Percentiles rank a stretch among this genome's conserved stretches.
Evolutionary conservation across 129 eudicot species (phyloP).

Genomic region (Saussurea involucrata): DNA sequence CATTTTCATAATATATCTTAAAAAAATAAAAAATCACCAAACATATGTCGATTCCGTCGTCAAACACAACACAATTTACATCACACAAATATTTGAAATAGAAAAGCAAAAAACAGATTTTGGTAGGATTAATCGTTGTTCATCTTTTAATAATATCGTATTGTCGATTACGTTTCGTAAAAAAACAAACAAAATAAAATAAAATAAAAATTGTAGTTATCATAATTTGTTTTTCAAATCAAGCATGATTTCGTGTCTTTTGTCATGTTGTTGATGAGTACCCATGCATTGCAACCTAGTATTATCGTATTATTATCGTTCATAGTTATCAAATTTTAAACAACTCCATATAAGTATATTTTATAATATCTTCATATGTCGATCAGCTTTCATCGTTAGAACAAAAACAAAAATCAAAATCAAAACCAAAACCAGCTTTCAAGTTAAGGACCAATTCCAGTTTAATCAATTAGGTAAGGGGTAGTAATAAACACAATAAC

Average conservation of each 20-base stretch:
- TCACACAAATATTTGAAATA: no score
- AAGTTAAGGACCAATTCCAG: neutral
- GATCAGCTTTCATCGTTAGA: neutral
- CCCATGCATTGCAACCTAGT: neutral
- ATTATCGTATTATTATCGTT: neutral
- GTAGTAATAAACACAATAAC: neutral
- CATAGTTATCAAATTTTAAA: neutral
- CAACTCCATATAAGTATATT: neutral
- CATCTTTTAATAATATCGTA: neutral
- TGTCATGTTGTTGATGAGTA: neutral
- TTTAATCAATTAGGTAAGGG: neutral
- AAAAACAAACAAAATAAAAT: neutral
- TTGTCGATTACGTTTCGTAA: neutral
- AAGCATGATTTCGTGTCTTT: neutral
- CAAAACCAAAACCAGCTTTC: no score
- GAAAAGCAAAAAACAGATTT: neutral
- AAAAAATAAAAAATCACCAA: no score
- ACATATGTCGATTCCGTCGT: no score
- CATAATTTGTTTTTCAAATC: neutral
- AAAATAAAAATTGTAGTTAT: neutral
- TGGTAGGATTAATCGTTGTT: neutral
- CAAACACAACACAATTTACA: no score
- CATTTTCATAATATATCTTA: no score
- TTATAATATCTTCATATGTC: neutral
- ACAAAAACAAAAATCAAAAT: no score